Evolutionary conservation across 305 asterid genomes (phyloP), one percentile per base, ranked within the genome.

Genomic region (Fraxinus ornus): DNA sequence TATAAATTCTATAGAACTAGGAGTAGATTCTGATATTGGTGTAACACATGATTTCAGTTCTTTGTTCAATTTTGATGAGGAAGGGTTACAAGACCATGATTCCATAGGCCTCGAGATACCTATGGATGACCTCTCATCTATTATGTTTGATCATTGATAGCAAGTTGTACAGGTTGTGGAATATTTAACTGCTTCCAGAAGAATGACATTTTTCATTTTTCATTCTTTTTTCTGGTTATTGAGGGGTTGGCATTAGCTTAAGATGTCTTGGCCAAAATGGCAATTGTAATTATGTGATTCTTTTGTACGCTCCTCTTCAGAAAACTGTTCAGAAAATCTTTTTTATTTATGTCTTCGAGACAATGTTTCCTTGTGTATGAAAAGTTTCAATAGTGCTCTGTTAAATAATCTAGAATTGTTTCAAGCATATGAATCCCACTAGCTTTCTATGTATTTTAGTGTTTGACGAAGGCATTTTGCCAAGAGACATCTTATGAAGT

Each of bases 31-130:
- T 13, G 99, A 92, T 76, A 86, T 85, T 10, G 97, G 90, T 41
- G 94, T 83, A 3, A 92, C 93, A 0, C 97, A 91, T 83, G 98
- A 96, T 88, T 82, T 96, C 60, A 96, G 84, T 86, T 77, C 98
- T 30, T 96, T 95, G 98, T 92, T 96, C 88, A 92, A 89, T 90
- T 96, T 94, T 74, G 99, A 94, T 1, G 95, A 88, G 70, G 98
- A 94, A 37, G 91, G 90, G 32, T 33, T 89, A 68, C 92, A 83
- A 82, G 98, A 92, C 47, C 90, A 90, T 39, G 95, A 93, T 78
- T 78, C 88, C 28, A 80, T 86, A 36, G 99, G 98, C 66, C 98
- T 96, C 8, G 91, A 86, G 80, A 93, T 95, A 79, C 99, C 99
- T 1, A 93, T 90, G 96, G 99, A 97, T 49, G 97, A 97, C 86